Evolutionary conservation across 2,329 filamentous ascomycete genomes (phyloP).

Genomic region (Lecanosticta acicola): DNA sequence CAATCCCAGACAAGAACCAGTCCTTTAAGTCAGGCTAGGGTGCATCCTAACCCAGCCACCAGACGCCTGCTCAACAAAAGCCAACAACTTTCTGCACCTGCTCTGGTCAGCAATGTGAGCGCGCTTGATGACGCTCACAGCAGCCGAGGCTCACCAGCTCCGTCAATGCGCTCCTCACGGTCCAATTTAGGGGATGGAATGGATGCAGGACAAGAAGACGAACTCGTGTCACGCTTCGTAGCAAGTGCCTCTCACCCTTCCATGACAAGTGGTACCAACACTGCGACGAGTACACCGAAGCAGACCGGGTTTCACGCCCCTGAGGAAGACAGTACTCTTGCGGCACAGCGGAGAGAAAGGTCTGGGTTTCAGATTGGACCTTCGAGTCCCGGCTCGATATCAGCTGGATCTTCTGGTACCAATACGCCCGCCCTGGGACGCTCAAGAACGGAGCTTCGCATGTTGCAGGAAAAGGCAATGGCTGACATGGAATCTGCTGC

Average conservation of each 20-base stretch:
- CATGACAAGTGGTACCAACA: conserved; percentile 26
- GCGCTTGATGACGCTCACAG: conserved; percentile 29
- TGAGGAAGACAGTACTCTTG: conserved; percentile 23
- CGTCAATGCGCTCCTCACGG: conserved; percentile 24
- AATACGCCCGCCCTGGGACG: conserved; percentile 29
- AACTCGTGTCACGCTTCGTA: conserved; percentile 32
- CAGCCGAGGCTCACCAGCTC: conserved; percentile 24
- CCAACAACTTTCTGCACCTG: conserved; percentile 25
- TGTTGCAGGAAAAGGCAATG: conserved; percentile 31
- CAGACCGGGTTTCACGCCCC: conserved; percentile 26
- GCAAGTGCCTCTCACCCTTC: conserved; percentile 29
- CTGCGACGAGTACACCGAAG: conserved; percentile 27
- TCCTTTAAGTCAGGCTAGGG: conserved; percentile 21
- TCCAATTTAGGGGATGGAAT: conserved; percentile 19
- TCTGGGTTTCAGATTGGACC: conserved; percentile 20
- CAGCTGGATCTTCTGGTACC: conserved; percentile 25
- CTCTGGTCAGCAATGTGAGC: conserved; percentile 29
- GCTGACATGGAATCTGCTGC: conserved; percentile 28
- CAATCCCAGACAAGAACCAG: conserved; percentile 7
- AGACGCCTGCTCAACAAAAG: conserved; percentile 23
- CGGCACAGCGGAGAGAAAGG: conserved; percentile 5
- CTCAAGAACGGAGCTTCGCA: conserved; percentile 29
- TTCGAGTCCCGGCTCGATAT: conserved; percentile 28
- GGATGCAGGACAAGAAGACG: conserved; percentile 20
- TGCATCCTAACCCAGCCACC: conserved; percentile 25